Base-by-base conservation (phyloP, 2,329 filamentous ascomycete species). In the Grosmannia serpens region DNA sequence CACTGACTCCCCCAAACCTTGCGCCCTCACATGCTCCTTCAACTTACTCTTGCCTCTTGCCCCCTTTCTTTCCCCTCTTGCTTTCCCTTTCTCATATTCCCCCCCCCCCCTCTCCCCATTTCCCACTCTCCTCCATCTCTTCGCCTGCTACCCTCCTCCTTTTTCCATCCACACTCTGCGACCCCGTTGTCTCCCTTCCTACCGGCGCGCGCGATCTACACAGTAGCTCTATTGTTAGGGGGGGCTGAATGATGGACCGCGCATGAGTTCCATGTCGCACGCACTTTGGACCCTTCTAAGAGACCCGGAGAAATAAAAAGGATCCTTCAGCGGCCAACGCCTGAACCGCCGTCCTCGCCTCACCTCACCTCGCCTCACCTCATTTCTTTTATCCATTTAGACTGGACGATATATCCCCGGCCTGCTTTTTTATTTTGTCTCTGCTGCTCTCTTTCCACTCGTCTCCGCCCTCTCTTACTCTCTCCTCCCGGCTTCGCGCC, bases 251-350 rank as follows among this genome's bases (percentile, higher is more conserved):
- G 35, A 53, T 58, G 35, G 50, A 24, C 56, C 35, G 47, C 60
- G 60, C 56, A 56, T 60, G 56, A 59, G 31, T 41, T 56, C 26
- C 53, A 27, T 53, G 58, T 62, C 49, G 58, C 60, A 60, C 55
- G n/a, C n/a, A n/a, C n/a, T 54, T 44, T 57, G 53, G 57, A 22
- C 44, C 38, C 38, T 53, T 10, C n/a, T 15, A 55, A 24, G 6
- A 11, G 26, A 24, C 29, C 24, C 33, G 31, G 22, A 57, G 13
- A 44, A 44, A 52, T 24, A 46, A 57, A 29, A 9, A 27, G 29
- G 29, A 56, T 24, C 7, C 29, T 20, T 38, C 35, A 17, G 31
- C 24, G 41, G 20, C 26, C 11, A 33, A 38, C 33, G 31, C 53
- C 47, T 50, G 47, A 26, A 50, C 44, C 44, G 17, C 44, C 20